Percentiles rank a stretch among this genome's conserved stretches.
phyloP scores from a whole-genome alignment of 2,329 filamentous ascomycete species.

The Cladosporium sp. region DNA sequence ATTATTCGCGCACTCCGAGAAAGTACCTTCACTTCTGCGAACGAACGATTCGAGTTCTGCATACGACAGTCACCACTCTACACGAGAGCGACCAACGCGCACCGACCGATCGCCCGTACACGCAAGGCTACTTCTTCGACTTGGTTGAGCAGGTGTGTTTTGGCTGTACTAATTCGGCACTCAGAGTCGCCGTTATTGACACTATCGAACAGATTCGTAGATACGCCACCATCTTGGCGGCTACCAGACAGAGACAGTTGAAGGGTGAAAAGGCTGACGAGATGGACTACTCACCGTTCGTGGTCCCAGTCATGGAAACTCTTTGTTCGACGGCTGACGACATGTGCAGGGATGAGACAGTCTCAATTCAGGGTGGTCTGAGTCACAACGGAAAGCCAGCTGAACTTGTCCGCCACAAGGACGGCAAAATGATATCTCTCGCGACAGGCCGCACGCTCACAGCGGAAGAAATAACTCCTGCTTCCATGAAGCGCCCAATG shows the following conservation, averaged over 20 bases:
- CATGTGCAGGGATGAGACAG: constrained; percentile 57
- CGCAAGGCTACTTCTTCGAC: constrained; percentile 94
- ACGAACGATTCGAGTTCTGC: constrained; percentile 82
- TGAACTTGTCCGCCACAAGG: constrained; percentile 76
- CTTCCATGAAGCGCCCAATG: constrained; percentile 49
- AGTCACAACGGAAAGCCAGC: constrained; percentile 75
- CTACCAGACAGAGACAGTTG: constrained; percentile 62
- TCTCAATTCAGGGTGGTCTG: constrained; percentile 77
- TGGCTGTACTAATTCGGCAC: constrained; percentile 13
- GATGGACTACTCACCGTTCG: constrained; percentile 48
- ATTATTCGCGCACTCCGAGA: constrained; percentile 61
- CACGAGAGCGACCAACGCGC: constrained; percentile 81
- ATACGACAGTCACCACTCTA: constrained; percentile 80
- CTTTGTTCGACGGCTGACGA: constrained; percentile 18
- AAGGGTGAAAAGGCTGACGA: constrained; percentile 50
- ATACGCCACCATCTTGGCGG: constrained; percentile 80
- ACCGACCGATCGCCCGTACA: constrained; percentile 83
- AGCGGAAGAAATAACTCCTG: constrained; percentile 59
- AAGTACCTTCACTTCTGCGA: constrained; percentile 87
- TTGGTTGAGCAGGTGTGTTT: constrained; percentile 69
- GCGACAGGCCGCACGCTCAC: constrained; percentile 37
- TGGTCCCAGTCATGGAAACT: constrained; percentile 14
- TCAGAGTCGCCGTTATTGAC: constrained; percentile 22
- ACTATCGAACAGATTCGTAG: constrained; percentile 57
- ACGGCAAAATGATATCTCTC: constrained; percentile 74